Conservation (phyloP, 1,284 basidiomycete species). For the Meripilus lineatus region DNA sequence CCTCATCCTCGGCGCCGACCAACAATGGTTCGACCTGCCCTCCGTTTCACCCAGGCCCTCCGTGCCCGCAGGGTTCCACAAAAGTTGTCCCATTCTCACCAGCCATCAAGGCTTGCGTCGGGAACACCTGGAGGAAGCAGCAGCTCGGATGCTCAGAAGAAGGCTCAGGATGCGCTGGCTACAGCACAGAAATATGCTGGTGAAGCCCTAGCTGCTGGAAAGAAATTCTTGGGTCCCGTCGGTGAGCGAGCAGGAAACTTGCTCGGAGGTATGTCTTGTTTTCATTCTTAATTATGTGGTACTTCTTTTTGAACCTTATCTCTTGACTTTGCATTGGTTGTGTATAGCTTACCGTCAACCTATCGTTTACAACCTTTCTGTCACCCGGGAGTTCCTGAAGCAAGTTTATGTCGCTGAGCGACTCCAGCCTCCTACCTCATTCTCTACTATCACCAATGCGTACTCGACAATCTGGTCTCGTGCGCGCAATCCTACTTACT, state of each 20-base stretch:
- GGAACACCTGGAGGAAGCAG: constrained; percentile 17
- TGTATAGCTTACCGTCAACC: constrained; percentile 77
- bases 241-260: constrained; percentile 56
- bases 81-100: constrained; percentile 15
- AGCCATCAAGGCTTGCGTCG: constrained; percentile 25
- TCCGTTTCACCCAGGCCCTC: constrained; percentile 25
- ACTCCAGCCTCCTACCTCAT: constrained; percentile 75
- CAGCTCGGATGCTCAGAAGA: constrained; percentile 48
- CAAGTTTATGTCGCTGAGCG: constrained; percentile 90
- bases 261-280: constrained; percentile 67
- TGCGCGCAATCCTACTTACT: constrained; percentile 63
- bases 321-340: background rate
- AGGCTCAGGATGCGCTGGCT: constrained; percentile 61
- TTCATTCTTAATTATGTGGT: background rate
- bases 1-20: constrained; percentile 15
- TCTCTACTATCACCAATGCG: constrained; percentile 59
- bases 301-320: constrained; percentile 1
- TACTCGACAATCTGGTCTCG: constrained; percentile 75
- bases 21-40: constrained; percentile 24
- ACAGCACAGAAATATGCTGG: constrained; percentile 53
- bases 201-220: constrained; percentile 46
- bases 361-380: constrained; percentile 78
- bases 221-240: constrained; percentile 52
- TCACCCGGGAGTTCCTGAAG: constrained; percentile 81
- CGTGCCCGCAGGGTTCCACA: constrained; percentile 22